Conservation (phyloP, 108 stramenopile species). For the Nitzschia sp. region DNA sequence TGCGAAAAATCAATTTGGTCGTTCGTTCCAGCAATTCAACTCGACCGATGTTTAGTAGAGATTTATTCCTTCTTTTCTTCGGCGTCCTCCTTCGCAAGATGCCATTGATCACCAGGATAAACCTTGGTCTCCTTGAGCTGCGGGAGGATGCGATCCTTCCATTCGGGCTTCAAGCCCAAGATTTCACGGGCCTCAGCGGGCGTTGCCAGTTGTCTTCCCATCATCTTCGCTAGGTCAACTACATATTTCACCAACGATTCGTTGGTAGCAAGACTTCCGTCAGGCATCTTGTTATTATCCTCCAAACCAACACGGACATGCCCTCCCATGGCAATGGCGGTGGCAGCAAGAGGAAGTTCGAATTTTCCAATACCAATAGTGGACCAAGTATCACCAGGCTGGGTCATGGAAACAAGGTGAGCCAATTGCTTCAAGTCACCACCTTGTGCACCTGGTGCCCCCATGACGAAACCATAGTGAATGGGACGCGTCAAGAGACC, state of each 20-base stretch:
- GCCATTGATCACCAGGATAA: slow-evolving; percentile 4
- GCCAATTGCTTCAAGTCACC: not conserved
- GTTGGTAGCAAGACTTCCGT: slow-evolving; percentile 1
- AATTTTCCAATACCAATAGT: slow-evolving; percentile 5
- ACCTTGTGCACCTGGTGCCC: slow-evolving; percentile 3
- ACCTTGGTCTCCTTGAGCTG: not conserved
- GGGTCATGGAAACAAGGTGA: not conserved
- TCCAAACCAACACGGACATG: slow-evolving; percentile 5
- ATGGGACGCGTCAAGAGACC: slow-evolving; percentile 3
- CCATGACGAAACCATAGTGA: slow-evolving; percentile 9
- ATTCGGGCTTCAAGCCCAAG: slow-evolving; percentile 1
- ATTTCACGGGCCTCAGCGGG: not conserved
- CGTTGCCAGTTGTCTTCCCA: not conserved
- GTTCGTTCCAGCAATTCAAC: too few relatives aligned
- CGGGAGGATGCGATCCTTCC: slow-evolving; percentile 6
- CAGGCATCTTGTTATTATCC: slow-evolving; percentile 5
- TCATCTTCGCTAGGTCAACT: not conserved
- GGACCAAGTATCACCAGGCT: slow-evolving; percentile 3
- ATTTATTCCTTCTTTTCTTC: slow-evolving; percentile 1
- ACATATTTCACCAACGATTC: slow-evolving; percentile 3
- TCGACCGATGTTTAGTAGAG: too few relatives aligned
- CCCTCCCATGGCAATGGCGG: slow-evolving; percentile 4
- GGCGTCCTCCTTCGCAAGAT: not conserved
- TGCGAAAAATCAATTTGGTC: too few relatives aligned
- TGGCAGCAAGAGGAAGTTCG: slow-evolving; percentile 1